Conservation (phyloP, 176 grass and related monocot genomes). For the Carex littledalei region DNA sequence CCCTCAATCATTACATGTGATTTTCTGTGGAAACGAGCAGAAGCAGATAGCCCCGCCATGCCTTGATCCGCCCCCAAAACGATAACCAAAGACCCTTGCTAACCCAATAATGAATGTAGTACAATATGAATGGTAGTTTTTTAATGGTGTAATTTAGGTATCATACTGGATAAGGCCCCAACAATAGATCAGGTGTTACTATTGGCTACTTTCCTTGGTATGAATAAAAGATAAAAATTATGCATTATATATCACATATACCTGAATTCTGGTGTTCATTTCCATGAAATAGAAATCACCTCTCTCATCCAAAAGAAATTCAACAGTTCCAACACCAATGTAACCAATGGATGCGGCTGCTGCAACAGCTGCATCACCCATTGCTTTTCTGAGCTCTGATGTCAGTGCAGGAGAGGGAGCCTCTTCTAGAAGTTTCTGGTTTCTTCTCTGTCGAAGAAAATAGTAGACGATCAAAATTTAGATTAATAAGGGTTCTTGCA, state of each 20-base stretch:
- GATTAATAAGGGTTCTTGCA: not conserved
- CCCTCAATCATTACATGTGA: not conserved
- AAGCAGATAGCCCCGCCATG: not conserved
- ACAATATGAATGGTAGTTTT: not conserved
- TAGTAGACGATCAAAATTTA: not conserved
- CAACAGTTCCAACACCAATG: slow-evolving; percentile 49
- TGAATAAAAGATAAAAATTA: not conserved
- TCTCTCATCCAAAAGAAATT: slow-evolving; percentile 53
- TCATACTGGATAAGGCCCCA: not conserved
- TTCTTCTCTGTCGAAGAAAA: slow-evolving; percentile 37
- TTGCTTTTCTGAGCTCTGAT: slow-evolving; percentile 40
- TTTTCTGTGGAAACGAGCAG: not conserved
- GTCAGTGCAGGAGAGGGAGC: slow-evolving; percentile 49
- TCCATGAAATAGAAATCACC: slow-evolving; percentile 53
- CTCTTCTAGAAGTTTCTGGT: slow-evolving; percentile 55
- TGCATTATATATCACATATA: slow-evolving; percentile 12
- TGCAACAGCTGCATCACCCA: slow-evolving; percentile 47
- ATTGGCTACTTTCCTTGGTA: not conserved
- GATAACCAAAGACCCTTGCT: not conserved
- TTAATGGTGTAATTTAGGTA: not conserved
- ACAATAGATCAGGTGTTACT: not conserved
- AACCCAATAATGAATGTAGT: not conserved
- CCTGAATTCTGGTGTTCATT: slow-evolving; percentile 58
- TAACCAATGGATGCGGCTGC: slow-evolving; percentile 44
- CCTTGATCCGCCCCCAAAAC: too few relatives aligned